phyloP scores from a whole-genome alignment of 179 eudicot species.

The Camellia oleifera region DNA sequence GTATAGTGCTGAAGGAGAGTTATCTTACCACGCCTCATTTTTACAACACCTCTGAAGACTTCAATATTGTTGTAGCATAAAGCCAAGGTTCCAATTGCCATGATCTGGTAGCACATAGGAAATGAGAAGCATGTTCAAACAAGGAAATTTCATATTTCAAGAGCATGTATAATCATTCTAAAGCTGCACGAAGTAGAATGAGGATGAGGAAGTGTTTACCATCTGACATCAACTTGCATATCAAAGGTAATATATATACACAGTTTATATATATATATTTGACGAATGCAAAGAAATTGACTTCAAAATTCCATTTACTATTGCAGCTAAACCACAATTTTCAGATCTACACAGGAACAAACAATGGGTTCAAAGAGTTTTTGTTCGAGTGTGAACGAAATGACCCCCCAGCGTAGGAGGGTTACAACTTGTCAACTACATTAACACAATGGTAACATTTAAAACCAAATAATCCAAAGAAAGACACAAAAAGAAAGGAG shows the following conservation, averaged over 20 bases:
- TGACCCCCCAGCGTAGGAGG: no score
- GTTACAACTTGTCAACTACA: no score
- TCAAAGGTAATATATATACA: no score
- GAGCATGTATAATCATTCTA: not conserved
- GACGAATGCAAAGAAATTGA: not conserved
- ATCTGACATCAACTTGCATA: not conserved
- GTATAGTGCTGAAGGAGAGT: not conserved
- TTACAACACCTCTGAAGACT: slow-evolving; percentile 89
- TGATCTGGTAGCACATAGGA: slow-evolving; percentile 44
- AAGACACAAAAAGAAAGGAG: not conserved
- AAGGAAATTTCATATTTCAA: not conserved
- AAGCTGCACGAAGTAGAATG: slow-evolving; percentile 4
- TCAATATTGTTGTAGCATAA: slow-evolving; percentile 83
- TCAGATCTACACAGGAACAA: not conserved
- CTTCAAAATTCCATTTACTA: not conserved
- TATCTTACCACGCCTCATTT: slow-evolving; percentile 85
- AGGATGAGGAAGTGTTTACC: not conserved
- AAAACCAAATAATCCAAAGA: not conserved
- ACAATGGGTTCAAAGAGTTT: slow-evolving; percentile 1
- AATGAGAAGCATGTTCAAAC: slow-evolving; percentile 14
- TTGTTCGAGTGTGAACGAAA: no score
- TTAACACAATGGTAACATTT: no score
- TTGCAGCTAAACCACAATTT: not conserved
- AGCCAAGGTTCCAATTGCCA: slow-evolving; percentile 93
- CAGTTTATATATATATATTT: no score